Evolutionary conservation across 768 basidiomycete species (phyloP), one percentile per base, ranked within the genome.

Genomic region (Baorangia bicolor): DNA sequence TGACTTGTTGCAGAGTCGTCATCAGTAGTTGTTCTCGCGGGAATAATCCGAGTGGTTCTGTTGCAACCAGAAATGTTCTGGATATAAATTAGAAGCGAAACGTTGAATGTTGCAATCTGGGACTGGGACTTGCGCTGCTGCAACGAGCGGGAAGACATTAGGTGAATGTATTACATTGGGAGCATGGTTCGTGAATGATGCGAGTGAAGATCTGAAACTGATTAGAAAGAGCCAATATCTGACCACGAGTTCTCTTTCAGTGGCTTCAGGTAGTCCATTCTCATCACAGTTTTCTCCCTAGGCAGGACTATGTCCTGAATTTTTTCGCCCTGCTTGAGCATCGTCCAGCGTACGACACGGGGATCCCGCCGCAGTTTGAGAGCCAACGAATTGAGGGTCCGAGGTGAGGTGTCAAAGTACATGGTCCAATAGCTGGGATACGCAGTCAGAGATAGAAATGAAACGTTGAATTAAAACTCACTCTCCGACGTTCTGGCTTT

Each of bases 351-450:
- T 51, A 96, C 75, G 14, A 96, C 90, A 31, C 88, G 83, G 12
- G 92, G 92, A 65, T 96, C 94, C 49, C 78, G 78, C 9, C 87
- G 83, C 70, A 95, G 80, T 53, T 88, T 77, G 10, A 75, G 72
- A 61, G 85, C 84, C n/a, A 96, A 76, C 1, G 80, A 75, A 7
- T 77, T 75, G 46, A 95, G 76, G 0, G 83, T 85, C 37, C 77
- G 76, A 12, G 93, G 93, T 10, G 88, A 88, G 4, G 90, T 83
- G 76, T 96, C 94, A 69, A 94, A 96, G 67, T 92, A 83, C 77
- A 96, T 82, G 5, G 88, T 86, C 92, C 92, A 95, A 69, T 94
- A 94, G 63, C 93, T 95, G 62, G 44, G 3, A 47, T 21, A 23
- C 49, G 16, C 14, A 20, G 54, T 69, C 25, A 60, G 57, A n/a